Conservation (phyloP, 208 protist genomes). For the Porcisia hertigi region DNA sequence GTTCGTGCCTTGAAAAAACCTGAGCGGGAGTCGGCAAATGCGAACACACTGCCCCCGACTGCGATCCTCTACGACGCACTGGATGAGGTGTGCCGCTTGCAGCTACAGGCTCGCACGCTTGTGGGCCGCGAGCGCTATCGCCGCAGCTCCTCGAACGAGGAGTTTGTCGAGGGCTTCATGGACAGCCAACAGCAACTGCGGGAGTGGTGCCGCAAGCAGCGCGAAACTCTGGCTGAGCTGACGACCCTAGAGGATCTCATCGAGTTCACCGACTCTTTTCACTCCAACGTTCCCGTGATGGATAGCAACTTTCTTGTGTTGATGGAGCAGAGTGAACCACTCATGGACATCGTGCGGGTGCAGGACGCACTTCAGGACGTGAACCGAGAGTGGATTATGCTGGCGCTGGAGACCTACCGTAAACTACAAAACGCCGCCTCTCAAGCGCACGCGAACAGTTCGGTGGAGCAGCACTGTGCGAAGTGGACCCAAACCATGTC, state of each 20-base stretch:
- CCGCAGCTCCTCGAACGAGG: constrained; percentile 46
- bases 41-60: constrained; percentile 33
- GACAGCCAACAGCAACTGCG: constrained; percentile 69
- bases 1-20: constrained; percentile 40
- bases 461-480: constrained; percentile 49
- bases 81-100: constrained; percentile 68
- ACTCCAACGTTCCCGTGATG: constrained; percentile 80
- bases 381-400: constrained; percentile 68
- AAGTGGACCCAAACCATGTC: constrained; percentile 39
- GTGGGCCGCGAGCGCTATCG: constrained; percentile 71
- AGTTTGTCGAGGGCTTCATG: constrained; percentile 60
- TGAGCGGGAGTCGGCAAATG: constrained; percentile 29
- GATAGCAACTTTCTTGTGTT: constrained; percentile 87
- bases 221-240: constrained; percentile 58
- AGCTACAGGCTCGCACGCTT: constrained; percentile 70
- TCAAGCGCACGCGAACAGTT: constrained; percentile 40
- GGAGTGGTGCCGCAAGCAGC: constrained; percentile 83
- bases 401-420: constrained; percentile 62
- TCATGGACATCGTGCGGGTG: constrained; percentile 53
- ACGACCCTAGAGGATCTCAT: constrained; percentile 49
- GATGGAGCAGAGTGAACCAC: constrained; percentile 64
- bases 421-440: constrained; percentile 46
- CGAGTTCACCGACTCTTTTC: constrained; percentile 75
- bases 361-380: constrained; percentile 78
- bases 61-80: constrained; percentile 52